Percentiles rank a stretch among this genome's conserved stretches.
phyloP scores from a whole-genome alignment of 495 filamentous ascomycete genomes.

The Cairneyella variabilis region DNA sequence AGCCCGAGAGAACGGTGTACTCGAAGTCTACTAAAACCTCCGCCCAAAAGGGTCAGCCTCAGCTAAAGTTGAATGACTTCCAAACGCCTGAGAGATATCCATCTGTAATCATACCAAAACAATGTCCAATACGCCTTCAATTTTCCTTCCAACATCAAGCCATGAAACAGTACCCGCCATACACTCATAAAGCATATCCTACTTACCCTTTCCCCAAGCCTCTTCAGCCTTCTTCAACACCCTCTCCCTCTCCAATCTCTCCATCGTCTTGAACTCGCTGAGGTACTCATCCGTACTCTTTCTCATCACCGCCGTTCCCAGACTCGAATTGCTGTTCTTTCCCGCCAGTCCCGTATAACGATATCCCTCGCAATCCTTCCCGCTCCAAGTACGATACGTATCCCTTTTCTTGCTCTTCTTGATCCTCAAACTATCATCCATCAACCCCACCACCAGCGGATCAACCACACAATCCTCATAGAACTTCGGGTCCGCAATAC shows the following conservation, averaged over 20 bases:
- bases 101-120: too few relatives aligned
- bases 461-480: slow-evolving; percentile 24
- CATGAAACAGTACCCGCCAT: too few relatives aligned
- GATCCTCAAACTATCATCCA: neutral
- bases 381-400: slow-evolving; percentile 21
- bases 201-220: slow-evolving; percentile 17
- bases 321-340: slow-evolving; percentile 2
- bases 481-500: slow-evolving; percentile 23
- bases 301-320: slow-evolving; percentile 13
- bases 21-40: too few relatives aligned
- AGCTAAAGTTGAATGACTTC: too few relatives aligned
- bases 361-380: slow-evolving; percentile 16
- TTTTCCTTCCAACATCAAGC: too few relatives aligned
- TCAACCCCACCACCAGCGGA: neutral
- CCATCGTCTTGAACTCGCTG: slow-evolving; percentile 14
- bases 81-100: too few relatives aligned
- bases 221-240: slow-evolving; percentile 15
- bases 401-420: neutral
- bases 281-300: slow-evolving; percentile 20
- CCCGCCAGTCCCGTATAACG: neutral
- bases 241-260: slow-evolving; percentile 17
- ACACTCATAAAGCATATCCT: too few relatives aligned
- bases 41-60: too few relatives aligned
- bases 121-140: too few relatives aligned
- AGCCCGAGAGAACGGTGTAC: too few relatives aligned